Base-by-base conservation (phyloP, 768 basidiomycete genomes). In the Neoboletus subvelutipes region DNA sequence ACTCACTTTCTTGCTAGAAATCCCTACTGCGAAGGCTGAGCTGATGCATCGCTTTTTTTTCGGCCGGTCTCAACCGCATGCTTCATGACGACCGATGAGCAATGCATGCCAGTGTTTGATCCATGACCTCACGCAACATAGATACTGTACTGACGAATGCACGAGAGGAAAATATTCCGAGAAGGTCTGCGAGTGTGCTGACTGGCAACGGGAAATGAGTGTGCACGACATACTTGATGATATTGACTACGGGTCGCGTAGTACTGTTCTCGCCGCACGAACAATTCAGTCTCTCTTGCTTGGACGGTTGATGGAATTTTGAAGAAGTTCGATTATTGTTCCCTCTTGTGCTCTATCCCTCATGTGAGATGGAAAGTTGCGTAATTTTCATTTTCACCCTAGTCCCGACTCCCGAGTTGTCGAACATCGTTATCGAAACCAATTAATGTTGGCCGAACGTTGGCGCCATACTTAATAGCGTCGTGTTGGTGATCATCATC, bases 401-500 rank as follows among this genome's bases (percentile, higher is more conserved):
- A 20, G 39, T 20, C n/a, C n/a, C 40, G 40, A n/a, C 42, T 24
- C 31, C 42, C 24, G 22, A 33, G 24, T 54, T 42, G 55, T 34
- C 34, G 41, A 11, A 20, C 7, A n/a, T 40, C 39, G 39, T 40
- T 40, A 40, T 40, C 39, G 4, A 9, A n/a, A 28, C n/a, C 37
- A 39, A 39, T 39, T n/a, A 39, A 39, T 39, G 18, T 13, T 17
- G 37, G 18, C n/a, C 37, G 37, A 8, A 40, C 4, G 1, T 40
- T 20, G 15, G 5, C 34, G 34, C 34, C 34, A 34, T 34, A 15
- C 34, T 34, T 6, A 13, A 9, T 2, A 55, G 49, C 40, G 48
- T 45, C 22, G 37, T 48, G 49, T 42, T 52, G 36, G 51, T 37
- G 20, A 58, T 45, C 31, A 7, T 5, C 52, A n/a, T 60, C 49